Evolutionary conservation across 352 stramenopile genomes (phyloP), one percentile per base, ranked within the genome.

Genomic region (Phytopythium mirpurense): DNA sequence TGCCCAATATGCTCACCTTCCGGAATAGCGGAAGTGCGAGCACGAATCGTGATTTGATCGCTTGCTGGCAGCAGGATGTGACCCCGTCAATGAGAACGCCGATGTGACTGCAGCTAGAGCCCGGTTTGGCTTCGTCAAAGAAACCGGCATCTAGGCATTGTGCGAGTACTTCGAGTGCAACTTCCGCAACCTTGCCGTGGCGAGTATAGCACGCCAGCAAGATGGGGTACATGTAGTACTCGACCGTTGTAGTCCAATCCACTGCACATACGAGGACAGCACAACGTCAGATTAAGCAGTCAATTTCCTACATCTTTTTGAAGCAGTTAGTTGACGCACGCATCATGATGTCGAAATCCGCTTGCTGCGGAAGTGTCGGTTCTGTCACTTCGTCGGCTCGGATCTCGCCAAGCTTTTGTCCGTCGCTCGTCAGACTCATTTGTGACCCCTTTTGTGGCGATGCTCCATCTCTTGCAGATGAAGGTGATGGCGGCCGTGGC

Each of bases 191-290:
- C 37, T 59, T 70, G 43, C 80, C 81, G 34, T 93, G 83, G 8
- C 83, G 70, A 43, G 70, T 90, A 57, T 89, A 90, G 56, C 83
- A 93, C 5, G 80, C 77, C 12, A 91, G 32, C 14, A 94, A 53
- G n/a, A 93, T 49, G 34, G 81, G 80, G 47, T 81, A 95, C 47
- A 93, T 64, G 56, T 89, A 91, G 31, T 88, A 87, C 31, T 88
- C 81, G 2, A 78, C 51, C 11, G 63, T 65, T 36, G 44, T 18
- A 10, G 44, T 15, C 29, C 26, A 51, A 38, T 35, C 27, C 26
- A 38, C 41, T 47, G 41, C 7, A 9, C 5, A 47, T 3, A 7
- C 15, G 3, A 47, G 3, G 15, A 19, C 18, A 43, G 7, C 18
- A 8, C 37, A 18, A 11, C 21, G 31, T 47, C 12, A 29, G 23